Evolutionary conservation across 345 rosid species (phyloP), one percentile per base, ranked within the genome.

Genomic region (Sapria himalayana): DNA sequence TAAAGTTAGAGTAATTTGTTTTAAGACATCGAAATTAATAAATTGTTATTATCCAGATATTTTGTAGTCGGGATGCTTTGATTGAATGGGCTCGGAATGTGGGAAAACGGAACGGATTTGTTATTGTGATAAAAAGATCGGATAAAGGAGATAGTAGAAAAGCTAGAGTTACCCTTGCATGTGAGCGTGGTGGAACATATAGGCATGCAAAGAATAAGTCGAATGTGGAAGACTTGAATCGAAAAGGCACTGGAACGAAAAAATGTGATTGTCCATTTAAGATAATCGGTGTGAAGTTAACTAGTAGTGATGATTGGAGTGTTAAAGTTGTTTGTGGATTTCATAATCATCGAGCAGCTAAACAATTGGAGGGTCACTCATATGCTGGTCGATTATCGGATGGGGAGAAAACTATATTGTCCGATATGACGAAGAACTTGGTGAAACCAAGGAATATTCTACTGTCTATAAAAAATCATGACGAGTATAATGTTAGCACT

Each of bases 131-230:
- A n/a, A n/a, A n/a, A n/a, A n/a, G n/a, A n/a, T n/a, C n/a, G n/a
- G 13, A 27, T 42, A 23, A 25, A 15, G 15, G 31, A 1, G 25
- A 14, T 23, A 15, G 52, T 16, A 48, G 44, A 29, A 37, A 39
- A 48, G 43, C 52, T 1, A 48, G 52, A 29, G 29, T 48, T 20
- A 48, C 36, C 29, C 34, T 48, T 38, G 45, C 44, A 27, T 48
- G 52, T 29, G 52, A 48, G 34, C 37, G 52, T 24, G 39, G 52
- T 48, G 52, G 52, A 7, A 23, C 44, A 19, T 48, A 48, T 36
- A 48, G 44, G 18, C 45, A 37, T n/a, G 37, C 13, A 7, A 9
- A 41, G 5, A 37, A 38, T n/a, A 37, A 27, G 19, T n/a, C n/a
- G n/a, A n/a, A n/a, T n/a, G n/a, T n/a, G n/a, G 27, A 37, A 29